These are phyloP conservation scores for Candida chilensis DNA, from an alignment of 805 yeast genomes.

Conservation along the genomic window DNA sequence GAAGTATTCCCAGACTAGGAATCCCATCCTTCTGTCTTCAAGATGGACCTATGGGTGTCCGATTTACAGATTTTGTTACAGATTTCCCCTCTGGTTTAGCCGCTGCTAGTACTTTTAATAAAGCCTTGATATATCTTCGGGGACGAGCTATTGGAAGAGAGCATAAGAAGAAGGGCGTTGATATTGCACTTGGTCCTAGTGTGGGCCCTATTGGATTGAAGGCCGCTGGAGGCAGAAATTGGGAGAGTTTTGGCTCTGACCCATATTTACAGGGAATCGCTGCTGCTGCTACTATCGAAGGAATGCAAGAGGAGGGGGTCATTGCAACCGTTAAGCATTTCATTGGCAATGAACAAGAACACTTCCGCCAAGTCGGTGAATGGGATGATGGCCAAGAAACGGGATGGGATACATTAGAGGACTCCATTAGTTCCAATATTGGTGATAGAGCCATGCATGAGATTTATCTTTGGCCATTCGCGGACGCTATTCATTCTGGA, in stretches of 20 bases:
- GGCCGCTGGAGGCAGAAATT: slow-evolving; percentile 56
- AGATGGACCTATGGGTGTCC: slow-evolving; percentile 56
- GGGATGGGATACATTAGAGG: slow-evolving; percentile 31
- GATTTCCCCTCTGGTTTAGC: slow-evolving; percentile 53
- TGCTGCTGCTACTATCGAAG: slow-evolving; percentile 42
- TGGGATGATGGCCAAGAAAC: slow-evolving; percentile 25
- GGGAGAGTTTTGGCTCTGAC: slow-evolving; percentile 59
- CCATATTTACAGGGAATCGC: slow-evolving; percentile 51
- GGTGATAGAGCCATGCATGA: slow-evolving; percentile 59
- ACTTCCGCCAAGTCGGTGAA: slow-evolving; percentile 44
- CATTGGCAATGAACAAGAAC: slow-evolving; percentile 57
- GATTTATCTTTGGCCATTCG: slow-evolving; percentile 58
- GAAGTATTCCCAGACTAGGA: slow-evolving; percentile 43
- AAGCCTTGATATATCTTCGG: slow-evolving; percentile 37
- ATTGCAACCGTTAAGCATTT: slow-evolving; percentile 48
- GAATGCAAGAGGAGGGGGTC: slow-evolving; percentile 50
- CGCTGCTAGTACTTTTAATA: slow-evolving; percentile 49
- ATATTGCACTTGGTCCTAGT: slow-evolving; percentile 46
- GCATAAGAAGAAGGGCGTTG: slow-evolving; percentile 43
- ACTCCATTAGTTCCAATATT: slow-evolving; percentile 41
- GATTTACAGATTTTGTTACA: slow-evolving; percentile 47
- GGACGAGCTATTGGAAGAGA: slow-evolving; percentile 53
- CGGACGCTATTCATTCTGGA: slow-evolving; percentile 52
- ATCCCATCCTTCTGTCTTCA: slow-evolving; percentile 49
- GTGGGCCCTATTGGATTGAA: slow-evolving; percentile 54